Conservation (phyloP, 2,329 filamentous ascomycete species). For the Xylaria sp. region DNA sequence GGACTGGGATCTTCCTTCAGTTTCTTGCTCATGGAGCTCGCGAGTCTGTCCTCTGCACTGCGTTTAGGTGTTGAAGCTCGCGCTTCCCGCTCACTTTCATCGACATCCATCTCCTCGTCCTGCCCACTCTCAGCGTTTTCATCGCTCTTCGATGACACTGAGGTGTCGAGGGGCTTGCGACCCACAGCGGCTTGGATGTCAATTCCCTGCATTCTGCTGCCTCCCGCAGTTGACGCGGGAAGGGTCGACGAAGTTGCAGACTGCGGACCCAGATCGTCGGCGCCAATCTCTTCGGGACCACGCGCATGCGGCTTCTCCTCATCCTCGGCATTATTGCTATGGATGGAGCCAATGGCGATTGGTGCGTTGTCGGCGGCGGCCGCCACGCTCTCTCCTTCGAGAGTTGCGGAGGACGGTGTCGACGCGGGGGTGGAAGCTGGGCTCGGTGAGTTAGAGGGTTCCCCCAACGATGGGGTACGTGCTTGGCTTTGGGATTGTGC, state of each 20-base stretch:
- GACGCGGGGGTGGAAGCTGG: slow-evolving; percentile 34
- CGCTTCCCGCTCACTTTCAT: slow-evolving; percentile 34
- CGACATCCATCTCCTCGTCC: slow-evolving; percentile 50
- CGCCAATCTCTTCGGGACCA: slow-evolving; percentile 85
- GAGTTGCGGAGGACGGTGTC: slow-evolving; percentile 38
- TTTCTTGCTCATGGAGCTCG: slow-evolving; percentile 59
- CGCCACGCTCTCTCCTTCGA: slow-evolving; percentile 43
- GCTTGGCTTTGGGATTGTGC: slow-evolving; percentile 43
- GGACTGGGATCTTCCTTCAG: slow-evolving; percentile 56
- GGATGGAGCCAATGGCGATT: slow-evolving; percentile 53
- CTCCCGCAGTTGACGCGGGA: slow-evolving; percentile 53
- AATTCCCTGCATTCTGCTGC: slow-evolving; percentile 63
- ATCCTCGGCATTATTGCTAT: slow-evolving; percentile 57
- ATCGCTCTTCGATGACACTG: slow-evolving; percentile 41
- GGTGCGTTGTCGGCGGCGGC: slow-evolving; percentile 47
- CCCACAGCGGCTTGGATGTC: slow-evolving; percentile 72
- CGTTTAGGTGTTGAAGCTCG: slow-evolving; percentile 62
- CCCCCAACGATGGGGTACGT: slow-evolving; percentile 36
- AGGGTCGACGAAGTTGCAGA: slow-evolving; percentile 51
- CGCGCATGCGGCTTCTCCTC: slow-evolving; percentile 81
- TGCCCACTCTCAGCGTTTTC: slow-evolving; percentile 32
- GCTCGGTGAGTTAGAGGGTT: slow-evolving; percentile 38
- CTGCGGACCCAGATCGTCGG: slow-evolving; percentile 87
- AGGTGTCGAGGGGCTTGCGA: slow-evolving; percentile 54
- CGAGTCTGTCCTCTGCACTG: slow-evolving; percentile 63